Evolutionary conservation across 257 asterid genomes (phyloP), one percentile per base, ranked within the genome.

Genomic region (Nicotiana sylvestris): DNA sequence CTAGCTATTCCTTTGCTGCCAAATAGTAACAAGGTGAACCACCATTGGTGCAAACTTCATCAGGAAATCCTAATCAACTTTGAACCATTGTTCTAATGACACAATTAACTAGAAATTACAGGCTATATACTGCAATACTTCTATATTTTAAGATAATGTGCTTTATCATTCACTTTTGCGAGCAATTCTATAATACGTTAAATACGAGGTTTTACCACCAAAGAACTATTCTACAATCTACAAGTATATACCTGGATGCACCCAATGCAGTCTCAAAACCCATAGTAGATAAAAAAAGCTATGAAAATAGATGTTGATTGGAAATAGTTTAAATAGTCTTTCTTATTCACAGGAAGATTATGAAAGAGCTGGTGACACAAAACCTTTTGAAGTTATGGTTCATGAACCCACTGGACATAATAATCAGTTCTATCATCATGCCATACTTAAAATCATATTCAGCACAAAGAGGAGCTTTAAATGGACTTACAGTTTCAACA

Each of bases 401-500:
- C 61, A 74, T 25, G 79, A 37, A 49, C 60, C 79, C 37, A 58
- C 39, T 74, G 61, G 64, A 74, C 9, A 6, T 51, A 27, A 27
- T 74, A 49, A 27, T 51, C n/a, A 57, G 64, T 51, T 49, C 62
- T 74, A 74, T 76, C 80, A 57, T 27, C 64, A 27, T 27, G 80
- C 43, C 80, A 76, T 51, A 13, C 57, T 51, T 51, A 49, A 13
- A 51, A 49, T 51, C 64, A 5, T 58, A 76, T 30, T 67, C 77
- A 66, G 78, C 58, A 81, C 51, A 64, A 86, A 61, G 66, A 60
- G 82, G 39, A 77, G 68, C 29, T 49, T 53, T 15, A 79, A 78
- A 70, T 64, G 81, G 76, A 83, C 98, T 93, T 89, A 95, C 98
- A 95, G 57, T 90, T 95, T 95, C 86, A 93, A 84, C 81, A 95